Evolutionary conservation across 2,329 filamentous ascomycete genomes (phyloP), one percentile per base, ranked within the genome.

Genomic region (Tolypocladium tropicale): DNA sequence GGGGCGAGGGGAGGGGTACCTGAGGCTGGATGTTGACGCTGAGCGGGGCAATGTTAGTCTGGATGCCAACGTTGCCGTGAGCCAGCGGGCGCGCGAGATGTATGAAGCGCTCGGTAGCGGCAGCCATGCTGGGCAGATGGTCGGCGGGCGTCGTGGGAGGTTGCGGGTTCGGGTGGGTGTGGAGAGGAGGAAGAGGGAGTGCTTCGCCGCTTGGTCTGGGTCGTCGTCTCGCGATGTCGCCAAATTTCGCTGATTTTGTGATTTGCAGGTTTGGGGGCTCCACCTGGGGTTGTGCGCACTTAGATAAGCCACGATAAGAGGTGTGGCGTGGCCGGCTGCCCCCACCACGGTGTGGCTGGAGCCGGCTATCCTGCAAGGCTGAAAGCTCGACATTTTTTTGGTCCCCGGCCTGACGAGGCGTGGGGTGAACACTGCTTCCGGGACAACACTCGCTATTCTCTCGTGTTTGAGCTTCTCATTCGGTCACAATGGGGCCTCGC

Each of bases 1-100:
- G 25, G 16, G 58, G n/a, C n/a, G 59, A 59, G 55, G 53, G 60
- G 59, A 59, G 58, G 70, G 81, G 69, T 83, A 95, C 90, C 83
- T 96, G 92, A 68, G 94, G 92, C 74, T 96, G 94, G 74, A 99
- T 89, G 71, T 90, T 88, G 71, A 99, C 91, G 73, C 86, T 89
- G 73, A 99, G 84, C 75, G 94, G 94, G 75, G 91, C 88, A 72
- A 91, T 93, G 66, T 87, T 91, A 68, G 87, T 85, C 75, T 90
- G 88, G 69, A 89, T 84, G 71, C 88, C 89, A 66, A 91, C 79
- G 58, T 83, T 79, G 61, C 87, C 85, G 64, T 91, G 90, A 72
- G 90, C 91, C 69, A 97, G 81, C 68, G 94, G 94, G 74, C 94
- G 86, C 70, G 93, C 87, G 64, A 99, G 87, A 75, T 99, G 94